Evolutionary conservation across 1,284 basidiomycete species (phyloP).

Genomic region (Chiua sp.): DNA sequence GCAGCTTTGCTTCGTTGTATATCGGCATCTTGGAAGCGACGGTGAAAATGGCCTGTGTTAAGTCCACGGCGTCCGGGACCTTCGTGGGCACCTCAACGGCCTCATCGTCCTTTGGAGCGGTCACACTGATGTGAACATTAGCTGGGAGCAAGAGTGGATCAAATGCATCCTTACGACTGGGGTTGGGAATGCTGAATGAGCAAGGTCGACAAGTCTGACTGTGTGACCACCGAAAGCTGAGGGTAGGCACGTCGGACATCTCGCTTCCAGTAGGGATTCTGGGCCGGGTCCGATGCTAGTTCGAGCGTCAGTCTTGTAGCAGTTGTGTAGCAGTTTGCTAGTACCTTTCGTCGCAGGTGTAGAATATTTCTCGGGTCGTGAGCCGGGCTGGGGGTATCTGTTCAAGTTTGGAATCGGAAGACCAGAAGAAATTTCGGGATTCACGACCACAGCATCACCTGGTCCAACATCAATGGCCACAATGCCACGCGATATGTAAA

Average conservation of each 20-base stretch:
- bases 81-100: conserved; percentile 54
- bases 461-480: conserved; percentile 21
- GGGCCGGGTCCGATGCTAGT: conserved; percentile 78
- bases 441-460: conserved; percentile 81
- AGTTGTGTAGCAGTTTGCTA: conserved; percentile 24
- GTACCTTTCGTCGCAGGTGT: conserved; percentile 88
- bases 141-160: conserved; percentile 1
- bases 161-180: conserved; percentile 56
- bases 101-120: conserved; percentile 56
- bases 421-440: conserved; percentile 92
- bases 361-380: conserved; percentile 84
- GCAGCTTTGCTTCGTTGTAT: conserved; percentile 71
- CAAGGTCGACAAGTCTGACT: conserved; percentile 80
- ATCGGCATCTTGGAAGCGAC: conserved; percentile 65
- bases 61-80: conserved; percentile 52
- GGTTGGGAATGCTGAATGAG: conserved; percentile 81
- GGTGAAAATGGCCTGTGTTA: conserved; percentile 73
- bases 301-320: conserved; percentile 6
- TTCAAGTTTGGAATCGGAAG: conserved; percentile 79
- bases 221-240: conserved; percentile 83
- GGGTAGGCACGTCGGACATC: conserved; percentile 94
- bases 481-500: neutral
- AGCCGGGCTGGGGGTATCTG: conserved; percentile 87
- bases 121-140: conserved; percentile 49
- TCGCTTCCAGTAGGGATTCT: conserved; percentile 94